Evolutionary conservation across 257 asterid species (phyloP).

Genomic region (Pogostemon cablin): DNA sequence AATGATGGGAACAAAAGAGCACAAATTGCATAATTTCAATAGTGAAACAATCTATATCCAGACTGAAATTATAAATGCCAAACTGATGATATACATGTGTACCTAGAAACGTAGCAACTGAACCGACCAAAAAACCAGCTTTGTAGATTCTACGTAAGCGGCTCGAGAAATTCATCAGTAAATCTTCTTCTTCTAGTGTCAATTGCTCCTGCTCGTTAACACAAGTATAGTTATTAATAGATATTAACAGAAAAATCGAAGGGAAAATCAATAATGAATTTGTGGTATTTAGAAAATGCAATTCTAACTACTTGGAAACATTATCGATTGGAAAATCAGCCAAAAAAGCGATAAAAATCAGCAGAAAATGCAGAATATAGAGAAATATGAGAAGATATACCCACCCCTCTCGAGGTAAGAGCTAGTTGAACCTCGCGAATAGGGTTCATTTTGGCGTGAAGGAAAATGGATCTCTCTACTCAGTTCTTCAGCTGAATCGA

Average conservation of each 20-base stretch:
- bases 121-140: constrained; percentile 47
- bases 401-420: too few species aligned
- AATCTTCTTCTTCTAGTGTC: constrained; percentile 56
- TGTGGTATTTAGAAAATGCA: not conserved
- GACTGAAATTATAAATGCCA: too few species aligned
- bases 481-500: too few species aligned
- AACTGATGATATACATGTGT: not conserved
- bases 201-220: constrained; percentile 45
- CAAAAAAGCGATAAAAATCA: not conserved
- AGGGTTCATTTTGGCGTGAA: too few species aligned
- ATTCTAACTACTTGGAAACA: not conserved
- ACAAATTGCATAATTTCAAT: not conserved
- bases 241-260: too few species aligned
- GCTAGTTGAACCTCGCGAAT: too few species aligned
- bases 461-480: too few species aligned
- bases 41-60: constrained; percentile 7
- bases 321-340: not conserved
- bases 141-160: constrained; percentile 27
- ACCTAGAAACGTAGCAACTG: constrained; percentile 66
- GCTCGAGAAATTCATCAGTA: constrained; percentile 39
- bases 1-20: constrained; percentile 12
- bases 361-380: too few species aligned
- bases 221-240: not conserved
- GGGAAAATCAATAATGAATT: too few species aligned
- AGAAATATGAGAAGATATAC: too few species aligned